Conservation (phyloP, 164 flowering plant genomes). For the Cinnamomum micranthum region DNA sequence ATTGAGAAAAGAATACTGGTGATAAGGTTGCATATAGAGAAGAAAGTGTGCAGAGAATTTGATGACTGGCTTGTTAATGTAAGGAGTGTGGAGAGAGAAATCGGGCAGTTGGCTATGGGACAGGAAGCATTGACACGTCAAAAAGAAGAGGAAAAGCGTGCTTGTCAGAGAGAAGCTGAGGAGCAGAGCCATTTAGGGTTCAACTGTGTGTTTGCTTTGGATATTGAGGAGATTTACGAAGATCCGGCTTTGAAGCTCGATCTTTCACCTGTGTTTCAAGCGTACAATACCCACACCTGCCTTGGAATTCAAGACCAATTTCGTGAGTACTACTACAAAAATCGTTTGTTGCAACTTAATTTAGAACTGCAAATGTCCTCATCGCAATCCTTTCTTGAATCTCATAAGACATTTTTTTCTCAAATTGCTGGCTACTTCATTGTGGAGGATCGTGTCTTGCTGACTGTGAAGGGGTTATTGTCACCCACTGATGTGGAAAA, state of each 20-base stretch:
- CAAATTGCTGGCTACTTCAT: slow-evolving; percentile 84
- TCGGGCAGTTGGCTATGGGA: slow-evolving; percentile 80
- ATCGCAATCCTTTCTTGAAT: slow-evolving; percentile 68
- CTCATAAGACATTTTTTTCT: slow-evolving; percentile 65
- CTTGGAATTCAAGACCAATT: slow-evolving; percentile 67
- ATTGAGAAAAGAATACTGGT: slow-evolving; percentile 61
- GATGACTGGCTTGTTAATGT: slow-evolving; percentile 86
- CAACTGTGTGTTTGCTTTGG: slow-evolving; percentile 57
- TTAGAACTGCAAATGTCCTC: slow-evolving; percentile 74
- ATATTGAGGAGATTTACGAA: slow-evolving; percentile 66
- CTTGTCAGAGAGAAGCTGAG: slow-evolving; percentile 75
- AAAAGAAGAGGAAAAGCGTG: slow-evolving; percentile 68
- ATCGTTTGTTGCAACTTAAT: slow-evolving; percentile 68
- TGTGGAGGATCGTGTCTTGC: slow-evolving; percentile 77
- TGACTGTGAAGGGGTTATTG: slow-evolving; percentile 71
- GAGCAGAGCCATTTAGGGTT: slow-evolving; percentile 59
- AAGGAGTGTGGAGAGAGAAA: slow-evolving; percentile 67
- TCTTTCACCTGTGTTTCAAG: slow-evolving; percentile 80
- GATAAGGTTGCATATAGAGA: slow-evolving; percentile 66
- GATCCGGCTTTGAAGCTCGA: slow-evolving; percentile 67
- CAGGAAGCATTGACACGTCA: slow-evolving; percentile 70
- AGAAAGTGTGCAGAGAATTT: slow-evolving; percentile 57
- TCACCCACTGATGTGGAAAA: slow-evolving; percentile 55
- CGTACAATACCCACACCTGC: slow-evolving; percentile 69
- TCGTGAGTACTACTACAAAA: slow-evolving; percentile 72